Conservation (phyloP, 176 grass and related monocot species). For the Lolium multiflorum region DNA sequence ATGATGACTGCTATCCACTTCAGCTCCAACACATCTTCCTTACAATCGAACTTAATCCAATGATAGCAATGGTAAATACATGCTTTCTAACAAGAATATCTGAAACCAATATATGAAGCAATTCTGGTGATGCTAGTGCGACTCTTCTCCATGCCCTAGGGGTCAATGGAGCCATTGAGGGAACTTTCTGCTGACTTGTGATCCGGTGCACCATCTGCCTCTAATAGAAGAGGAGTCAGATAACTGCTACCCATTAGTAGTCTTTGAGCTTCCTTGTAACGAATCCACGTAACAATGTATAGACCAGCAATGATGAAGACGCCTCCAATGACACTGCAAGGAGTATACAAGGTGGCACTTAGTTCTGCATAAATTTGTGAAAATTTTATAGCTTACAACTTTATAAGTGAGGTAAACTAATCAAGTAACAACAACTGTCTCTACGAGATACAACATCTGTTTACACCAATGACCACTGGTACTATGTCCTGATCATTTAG, state of each 20-base stretch:
- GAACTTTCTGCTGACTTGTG: conserved; percentile 47
- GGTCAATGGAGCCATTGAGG: conserved; percentile 57
- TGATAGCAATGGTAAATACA: conserved; percentile 8
- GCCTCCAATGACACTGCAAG: conserved; percentile 76
- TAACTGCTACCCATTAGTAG: conserved; percentile 24
- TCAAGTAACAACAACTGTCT: not conserved
- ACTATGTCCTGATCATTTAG: not conserved
- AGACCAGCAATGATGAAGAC: conserved; percentile 80
- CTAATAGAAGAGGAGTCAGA: conserved; percentile 54
- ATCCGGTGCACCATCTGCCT: conserved; percentile 48
- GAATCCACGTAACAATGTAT: conserved; percentile 90
- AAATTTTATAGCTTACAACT: not conserved
- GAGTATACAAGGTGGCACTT: conserved; percentile 3
- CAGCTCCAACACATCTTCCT: not conserved
- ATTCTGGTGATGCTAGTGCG: conserved; percentile 10
- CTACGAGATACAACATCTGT: not conserved
- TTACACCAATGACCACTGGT: not conserved
- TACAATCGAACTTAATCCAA: conserved; percentile 14
- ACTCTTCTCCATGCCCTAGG: conserved; percentile 18
- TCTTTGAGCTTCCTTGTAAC: conserved; percentile 60
- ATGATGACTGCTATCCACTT: not conserved
- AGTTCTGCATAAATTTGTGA: not conserved
- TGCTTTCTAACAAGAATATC: not conserved
- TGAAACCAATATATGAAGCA: not conserved
- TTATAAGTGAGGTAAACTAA: not conserved